Evolutionary conservation across 1,139 yeast genomes (phyloP).

Genomic region (Zygosaccharomyces sapae): DNA sequence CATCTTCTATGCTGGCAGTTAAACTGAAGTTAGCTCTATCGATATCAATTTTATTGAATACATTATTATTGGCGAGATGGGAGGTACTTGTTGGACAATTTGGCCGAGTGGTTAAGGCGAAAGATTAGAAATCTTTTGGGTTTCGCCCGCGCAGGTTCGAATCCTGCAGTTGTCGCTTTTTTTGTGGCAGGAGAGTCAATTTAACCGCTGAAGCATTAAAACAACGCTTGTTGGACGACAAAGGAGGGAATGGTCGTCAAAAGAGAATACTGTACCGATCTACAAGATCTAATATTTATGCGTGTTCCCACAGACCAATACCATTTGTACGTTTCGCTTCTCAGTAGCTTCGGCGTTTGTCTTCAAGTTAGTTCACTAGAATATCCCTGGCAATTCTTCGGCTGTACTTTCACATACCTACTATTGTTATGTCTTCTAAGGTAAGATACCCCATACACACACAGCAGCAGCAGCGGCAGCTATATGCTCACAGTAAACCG

Average conservation of each 20-base stretch:
- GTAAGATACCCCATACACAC: neutral
- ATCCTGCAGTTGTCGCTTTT: constrained; percentile 39
- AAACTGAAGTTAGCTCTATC: too few relatives aligned
- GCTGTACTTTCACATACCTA: constrained; percentile 2
- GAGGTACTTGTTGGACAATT: constrained; percentile 36
- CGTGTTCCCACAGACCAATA: neutral
- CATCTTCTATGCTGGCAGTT: too few relatives aligned
- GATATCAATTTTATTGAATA: neutral
- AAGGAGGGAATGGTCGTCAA: too few relatives aligned
- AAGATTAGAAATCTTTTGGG: constrained; percentile 52
- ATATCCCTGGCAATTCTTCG: constrained; percentile 4
- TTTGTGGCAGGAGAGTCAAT: neutral
- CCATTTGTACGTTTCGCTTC: neutral
- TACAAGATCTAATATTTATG: neutral
- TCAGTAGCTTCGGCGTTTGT: constrained; percentile 3
- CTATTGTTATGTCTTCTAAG: neutral
- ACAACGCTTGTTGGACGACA: too few relatives aligned
- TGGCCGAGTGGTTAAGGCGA: constrained; percentile 56
- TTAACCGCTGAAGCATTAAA: neutral
- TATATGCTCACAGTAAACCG: too few relatives aligned
- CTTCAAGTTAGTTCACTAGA: constrained; percentile 3
- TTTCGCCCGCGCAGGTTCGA: constrained; percentile 41
- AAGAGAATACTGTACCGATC: too few relatives aligned
- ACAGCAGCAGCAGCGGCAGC: neutral
- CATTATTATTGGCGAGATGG: neutral